These are phyloP conservation scores for maize (Zea mays) DNA, from an alignment of 176 grass and related monocot genomes.

Conservation along the genomic window DNA sequence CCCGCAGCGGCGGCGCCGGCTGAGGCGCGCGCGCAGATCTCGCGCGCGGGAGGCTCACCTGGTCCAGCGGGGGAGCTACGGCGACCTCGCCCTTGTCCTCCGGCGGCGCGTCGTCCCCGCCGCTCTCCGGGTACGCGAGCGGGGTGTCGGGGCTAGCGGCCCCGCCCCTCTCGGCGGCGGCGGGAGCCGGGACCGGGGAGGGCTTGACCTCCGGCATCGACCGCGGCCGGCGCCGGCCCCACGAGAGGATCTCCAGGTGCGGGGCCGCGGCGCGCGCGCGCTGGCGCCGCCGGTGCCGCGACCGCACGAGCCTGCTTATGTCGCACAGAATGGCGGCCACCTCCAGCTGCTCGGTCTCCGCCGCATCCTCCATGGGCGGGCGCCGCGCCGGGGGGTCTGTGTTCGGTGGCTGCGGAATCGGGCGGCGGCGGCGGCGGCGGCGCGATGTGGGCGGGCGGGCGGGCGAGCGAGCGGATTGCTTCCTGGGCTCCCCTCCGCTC, in stretches of 20 bases:
- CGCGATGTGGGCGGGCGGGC: background rate
- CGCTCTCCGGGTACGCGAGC: constrained; percentile 39
- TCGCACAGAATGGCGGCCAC: constrained; percentile 43
- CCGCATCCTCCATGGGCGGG: too few relatives aligned
- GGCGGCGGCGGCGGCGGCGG: background rate
- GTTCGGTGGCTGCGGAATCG: background rate
- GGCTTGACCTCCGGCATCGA: constrained; percentile 9
- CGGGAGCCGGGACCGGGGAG: background rate
- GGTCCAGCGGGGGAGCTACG: background rate
- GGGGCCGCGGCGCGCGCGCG: background rate
- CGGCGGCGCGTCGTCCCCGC: background rate
- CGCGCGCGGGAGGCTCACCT: constrained; percentile 19
- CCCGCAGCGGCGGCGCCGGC: background rate
- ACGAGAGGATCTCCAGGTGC: constrained; percentile 30
- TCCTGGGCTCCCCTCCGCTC: background rate
- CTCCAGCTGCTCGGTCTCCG: constrained; percentile 21
- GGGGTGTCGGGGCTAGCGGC: constrained; percentile 57
- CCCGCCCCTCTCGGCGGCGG: background rate
- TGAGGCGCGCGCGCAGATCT: constrained; percentile 35
- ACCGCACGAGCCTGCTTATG: constrained; percentile 14
- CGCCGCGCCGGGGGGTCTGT: too few relatives aligned
- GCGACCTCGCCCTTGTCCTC: background rate
- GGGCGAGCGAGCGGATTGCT: constrained; percentile 26
- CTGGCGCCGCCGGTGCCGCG: constrained; percentile 13
- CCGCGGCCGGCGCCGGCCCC: constrained; percentile 36